Base-by-base conservation (phyloP, 257 asterid genomes). In the Thymus mandschuricus region DNA sequence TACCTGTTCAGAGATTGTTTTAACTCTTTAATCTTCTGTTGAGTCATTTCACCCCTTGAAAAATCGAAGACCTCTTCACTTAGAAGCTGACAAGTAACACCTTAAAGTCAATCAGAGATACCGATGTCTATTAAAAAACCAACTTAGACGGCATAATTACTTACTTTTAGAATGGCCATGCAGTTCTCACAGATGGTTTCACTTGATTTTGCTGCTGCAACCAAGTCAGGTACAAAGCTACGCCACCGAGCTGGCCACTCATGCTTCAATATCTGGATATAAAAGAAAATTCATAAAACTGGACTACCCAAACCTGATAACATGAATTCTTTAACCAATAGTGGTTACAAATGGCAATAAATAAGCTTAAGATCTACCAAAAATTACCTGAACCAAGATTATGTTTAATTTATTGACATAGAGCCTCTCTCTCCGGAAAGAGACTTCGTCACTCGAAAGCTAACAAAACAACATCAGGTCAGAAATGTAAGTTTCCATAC, bases 31-130 rank as follows among this genome's bases (percentile, higher is more conserved):
- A 95, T 95, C 91, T 95, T 95, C 81, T 76, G 99, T 51, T 88
- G 99, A 72, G 99, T 95, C 99, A 95, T 87, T 79, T 95, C 99
- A 80, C 99, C 99, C 78, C 98, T 88, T 46, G 99, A 95, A 91
- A 95, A 95, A 78, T 95, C 99, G 13, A 95, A 95, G 55, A 95
- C 97, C 86, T 95, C 99, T 76, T 95, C 99, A 66, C 99, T 95
- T 31, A 95, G 88, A 83, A 95, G 99, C 99, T 95, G 87, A 40
- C 50, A 83, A 73, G 45, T 44, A 75, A 70, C 30, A 82, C 9
- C 54, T 46, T 56, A 57, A 29, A 12, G 79, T 83, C 65, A 76
- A 73, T 60, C 60, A 33, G 29, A 59, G 64, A 59, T 59, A 31
- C 64, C 77, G 68, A 64, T 59, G 52, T 50, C n/a, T 45, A 57